phyloP scores from a whole-genome alignment of 164 flowering plant genomes.

The Piper longum region DNA sequence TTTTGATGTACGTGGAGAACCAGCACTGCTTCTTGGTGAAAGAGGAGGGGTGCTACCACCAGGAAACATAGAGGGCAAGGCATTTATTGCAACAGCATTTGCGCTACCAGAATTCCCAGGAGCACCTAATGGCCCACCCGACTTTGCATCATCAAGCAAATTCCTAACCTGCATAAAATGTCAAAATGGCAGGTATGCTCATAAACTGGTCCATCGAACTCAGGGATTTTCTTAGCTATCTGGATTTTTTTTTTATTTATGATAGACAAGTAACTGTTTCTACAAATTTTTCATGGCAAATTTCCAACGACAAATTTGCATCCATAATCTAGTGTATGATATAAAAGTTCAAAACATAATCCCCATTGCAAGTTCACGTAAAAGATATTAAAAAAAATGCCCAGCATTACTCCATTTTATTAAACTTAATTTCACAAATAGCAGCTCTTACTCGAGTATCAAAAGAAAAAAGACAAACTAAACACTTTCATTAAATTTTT shows the following conservation, averaged over 20 bases:
- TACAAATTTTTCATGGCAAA: no score
- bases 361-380: no score
- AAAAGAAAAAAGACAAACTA: no score
- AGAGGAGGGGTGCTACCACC: slow-evolving; percentile 97
- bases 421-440: no score
- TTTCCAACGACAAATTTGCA: no score
- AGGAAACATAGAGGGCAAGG: slow-evolving; percentile 95
- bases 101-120: slow-evolving; percentile 42
- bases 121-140: slow-evolving; percentile 55
- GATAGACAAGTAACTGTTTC: no score
- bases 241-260: neutral
- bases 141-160: slow-evolving; percentile 76
- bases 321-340: no score
- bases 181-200: neutral
- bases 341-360: no score
- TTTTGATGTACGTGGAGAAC: slow-evolving; percentile 85
- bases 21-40: slow-evolving; percentile 88
- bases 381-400: no score
- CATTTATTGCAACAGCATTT: slow-evolving; percentile 38
- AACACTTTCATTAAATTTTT: no score
- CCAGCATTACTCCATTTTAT: no score
- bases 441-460: no score
- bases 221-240: neutral
- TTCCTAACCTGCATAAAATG: slow-evolving; percentile 43
- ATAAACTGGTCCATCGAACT: neutral